Evolutionary conservation across 2,329 filamentous ascomycete genomes (phyloP).

Genomic region (Apiospora aurea): DNA sequence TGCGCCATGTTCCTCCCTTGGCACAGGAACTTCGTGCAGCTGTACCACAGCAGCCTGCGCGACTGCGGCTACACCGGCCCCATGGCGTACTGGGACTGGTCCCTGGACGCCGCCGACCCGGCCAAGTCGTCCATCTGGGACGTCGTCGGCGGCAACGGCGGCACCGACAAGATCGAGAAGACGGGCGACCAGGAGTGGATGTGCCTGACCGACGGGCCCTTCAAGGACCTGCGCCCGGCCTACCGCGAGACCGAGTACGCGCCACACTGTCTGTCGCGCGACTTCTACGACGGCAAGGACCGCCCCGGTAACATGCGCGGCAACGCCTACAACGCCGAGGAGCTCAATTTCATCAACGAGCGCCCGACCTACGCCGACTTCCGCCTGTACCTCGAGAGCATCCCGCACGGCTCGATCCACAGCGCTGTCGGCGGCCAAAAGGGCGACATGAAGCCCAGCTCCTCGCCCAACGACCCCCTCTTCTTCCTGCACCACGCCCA

Average conservation of each 20-base stretch:
- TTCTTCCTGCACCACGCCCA: conserved; percentile 25
- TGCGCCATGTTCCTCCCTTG: conserved; percentile 20
- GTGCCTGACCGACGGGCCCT: conserved; percentile 18
- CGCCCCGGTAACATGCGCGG: conserved; percentile 3
- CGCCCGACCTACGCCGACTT: neutral
- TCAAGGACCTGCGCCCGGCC: conserved; percentile 21
- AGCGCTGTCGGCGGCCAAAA: conserved; percentile 18
- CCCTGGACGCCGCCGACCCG: conserved; percentile 18
- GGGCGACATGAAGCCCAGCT: conserved; percentile 22
- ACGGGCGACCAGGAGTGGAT: neutral
- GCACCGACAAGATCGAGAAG: neutral
- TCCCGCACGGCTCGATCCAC: conserved; percentile 14
- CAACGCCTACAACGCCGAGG: neutral
- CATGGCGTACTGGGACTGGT: conserved; percentile 24
- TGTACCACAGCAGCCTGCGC: conserved; percentile 1
- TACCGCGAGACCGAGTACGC: neutral
- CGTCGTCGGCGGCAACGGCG: conserved; percentile 16
- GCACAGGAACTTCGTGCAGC: conserved; percentile 25
- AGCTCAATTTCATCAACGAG: neutral
- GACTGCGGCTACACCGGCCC: conserved; percentile 22
- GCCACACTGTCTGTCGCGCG: conserved; percentile 7
- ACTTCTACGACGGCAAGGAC: conserved; percentile 17
- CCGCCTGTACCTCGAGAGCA: conserved; percentile 12
- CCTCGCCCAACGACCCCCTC: conserved; percentile 17
- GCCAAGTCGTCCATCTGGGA: conserved; percentile 17